phyloP scores from a whole-genome alignment of 208 protist species.

The Leishmania martiniquensis region DNA sequence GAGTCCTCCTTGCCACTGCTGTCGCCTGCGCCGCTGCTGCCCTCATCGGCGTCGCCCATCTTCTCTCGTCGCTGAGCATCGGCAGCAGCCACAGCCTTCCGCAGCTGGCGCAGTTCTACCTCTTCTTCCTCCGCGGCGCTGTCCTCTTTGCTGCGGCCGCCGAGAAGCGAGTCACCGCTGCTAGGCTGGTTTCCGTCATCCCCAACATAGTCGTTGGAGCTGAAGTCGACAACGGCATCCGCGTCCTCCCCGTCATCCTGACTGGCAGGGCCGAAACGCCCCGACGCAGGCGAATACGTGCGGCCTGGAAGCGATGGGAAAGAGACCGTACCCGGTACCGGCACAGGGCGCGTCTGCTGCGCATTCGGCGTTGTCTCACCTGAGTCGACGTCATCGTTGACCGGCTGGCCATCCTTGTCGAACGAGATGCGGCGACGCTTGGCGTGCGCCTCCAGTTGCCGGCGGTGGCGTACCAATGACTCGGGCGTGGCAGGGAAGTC shows the following conservation, averaged over 20 bases:
- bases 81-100: slow-evolving; percentile 22
- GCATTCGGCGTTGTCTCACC: neutral
- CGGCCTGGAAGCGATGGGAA: neutral
- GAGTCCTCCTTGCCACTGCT: slow-evolving; percentile 7
- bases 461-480: slow-evolving; percentile 21
- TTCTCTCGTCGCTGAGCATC: slow-evolving; percentile 2
- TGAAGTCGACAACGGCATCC: slow-evolving; percentile 19
- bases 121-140: slow-evolving; percentile 27
- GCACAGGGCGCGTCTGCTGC: neutral
- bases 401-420: slow-evolving; percentile 27
- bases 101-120: slow-evolving; percentile 33
- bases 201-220: slow-evolving; percentile 45
- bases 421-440: slow-evolving; percentile 18
- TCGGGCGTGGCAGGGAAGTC: slow-evolving; percentile 42
- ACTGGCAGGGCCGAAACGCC: neutral
- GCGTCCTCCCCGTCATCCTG: slow-evolving; percentile 12
- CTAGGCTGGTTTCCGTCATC: slow-evolving; percentile 70
- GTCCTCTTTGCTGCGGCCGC: slow-evolving; percentile 26
- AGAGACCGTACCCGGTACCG: neutral
- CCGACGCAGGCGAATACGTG: neutral
- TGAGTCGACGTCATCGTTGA: neutral
- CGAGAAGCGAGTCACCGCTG: slow-evolving; percentile 38
- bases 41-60: neutral
- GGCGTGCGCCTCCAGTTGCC: slow-evolving; percentile 21
- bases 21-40: slow-evolving; percentile 3